Conservation (phyloP, 2,329 filamentous ascomycete species). For the Fusarium sororula region DNA sequence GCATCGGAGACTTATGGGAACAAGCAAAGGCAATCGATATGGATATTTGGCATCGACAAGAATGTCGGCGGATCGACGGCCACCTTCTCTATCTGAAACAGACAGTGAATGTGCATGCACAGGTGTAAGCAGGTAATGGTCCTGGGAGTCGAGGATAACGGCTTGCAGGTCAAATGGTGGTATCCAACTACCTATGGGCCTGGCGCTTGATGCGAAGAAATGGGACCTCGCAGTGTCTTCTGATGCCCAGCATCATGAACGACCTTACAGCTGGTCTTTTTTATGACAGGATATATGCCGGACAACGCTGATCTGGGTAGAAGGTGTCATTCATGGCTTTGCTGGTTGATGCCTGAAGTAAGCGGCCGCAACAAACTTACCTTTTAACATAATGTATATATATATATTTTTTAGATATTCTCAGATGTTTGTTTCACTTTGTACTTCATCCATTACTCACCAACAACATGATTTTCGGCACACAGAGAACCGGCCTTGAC, state of each 20-base stretch:
- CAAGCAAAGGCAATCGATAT: background rate
- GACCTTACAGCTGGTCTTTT: background rate
- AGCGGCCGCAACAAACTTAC: background rate
- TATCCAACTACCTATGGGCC: too few species aligned
- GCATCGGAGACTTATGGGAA: background rate
- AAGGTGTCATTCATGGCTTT: background rate
- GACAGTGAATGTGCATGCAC: too few species aligned
- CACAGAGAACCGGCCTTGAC: background rate
- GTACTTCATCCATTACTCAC: background rate
- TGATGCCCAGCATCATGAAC: background rate
- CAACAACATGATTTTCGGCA: slow-evolving; percentile 1
- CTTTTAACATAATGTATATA: background rate
- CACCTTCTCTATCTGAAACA: background rate
- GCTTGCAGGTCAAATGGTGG: too few species aligned
- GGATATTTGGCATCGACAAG: background rate
- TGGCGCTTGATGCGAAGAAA: background rate
- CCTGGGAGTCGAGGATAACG: too few species aligned
- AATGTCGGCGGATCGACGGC: background rate
- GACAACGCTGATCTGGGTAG: too few species aligned
- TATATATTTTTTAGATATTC: background rate
- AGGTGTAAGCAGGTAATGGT: background rate
- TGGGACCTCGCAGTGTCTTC: background rate
- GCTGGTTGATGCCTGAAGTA: background rate
- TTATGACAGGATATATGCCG: too few species aligned
- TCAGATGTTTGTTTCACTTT: background rate